A percentile compares a stretch with the other conserved stretches of the same genome.
Conservation (phyloP, 139 green algal species). For the Chlamydomonas asymmetrica region DNA sequence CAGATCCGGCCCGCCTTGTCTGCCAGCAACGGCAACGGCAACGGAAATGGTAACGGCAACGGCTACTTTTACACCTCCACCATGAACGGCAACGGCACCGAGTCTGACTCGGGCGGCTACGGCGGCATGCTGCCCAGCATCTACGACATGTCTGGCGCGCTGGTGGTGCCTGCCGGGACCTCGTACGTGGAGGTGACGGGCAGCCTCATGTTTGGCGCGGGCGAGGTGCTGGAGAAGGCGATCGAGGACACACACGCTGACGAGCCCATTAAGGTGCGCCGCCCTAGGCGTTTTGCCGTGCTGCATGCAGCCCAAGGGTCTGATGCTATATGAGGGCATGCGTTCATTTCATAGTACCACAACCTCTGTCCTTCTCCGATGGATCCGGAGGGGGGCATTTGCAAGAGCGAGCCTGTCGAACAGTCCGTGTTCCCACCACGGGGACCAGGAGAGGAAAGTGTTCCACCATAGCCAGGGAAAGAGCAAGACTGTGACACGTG, state of each 20-base stretch:
- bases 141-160: too few relatives aligned
- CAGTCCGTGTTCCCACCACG: too few relatives aligned
- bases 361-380: too few relatives aligned
- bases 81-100: too few relatives aligned
- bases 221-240: slow-evolving; percentile 23
- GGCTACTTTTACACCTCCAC: background rate
- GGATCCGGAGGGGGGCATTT: background rate
- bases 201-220: slow-evolving; percentile 39
- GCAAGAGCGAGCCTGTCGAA: background rate
- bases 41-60: background rate
- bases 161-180: slow-evolving; percentile 5
- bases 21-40: background rate
- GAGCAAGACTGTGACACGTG: too few relatives aligned
- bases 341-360: too few relatives aligned
- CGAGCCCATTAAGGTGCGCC: slow-evolving; percentile 22
- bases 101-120: background rate
- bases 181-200: slow-evolving; percentile 33
- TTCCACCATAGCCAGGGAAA: too few relatives aligned
- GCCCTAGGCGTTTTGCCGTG: too few relatives aligned
- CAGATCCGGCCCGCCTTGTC: too few relatives aligned
- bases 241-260: background rate
- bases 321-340: too few relatives aligned
- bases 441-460: too few relatives aligned
- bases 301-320: too few relatives aligned
- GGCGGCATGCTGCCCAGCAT: background rate